These are phyloP conservation scores for Xylaria palmicola DNA, from an alignment of 495 filamentous ascomycete species.

Conservation along the genomic window DNA sequence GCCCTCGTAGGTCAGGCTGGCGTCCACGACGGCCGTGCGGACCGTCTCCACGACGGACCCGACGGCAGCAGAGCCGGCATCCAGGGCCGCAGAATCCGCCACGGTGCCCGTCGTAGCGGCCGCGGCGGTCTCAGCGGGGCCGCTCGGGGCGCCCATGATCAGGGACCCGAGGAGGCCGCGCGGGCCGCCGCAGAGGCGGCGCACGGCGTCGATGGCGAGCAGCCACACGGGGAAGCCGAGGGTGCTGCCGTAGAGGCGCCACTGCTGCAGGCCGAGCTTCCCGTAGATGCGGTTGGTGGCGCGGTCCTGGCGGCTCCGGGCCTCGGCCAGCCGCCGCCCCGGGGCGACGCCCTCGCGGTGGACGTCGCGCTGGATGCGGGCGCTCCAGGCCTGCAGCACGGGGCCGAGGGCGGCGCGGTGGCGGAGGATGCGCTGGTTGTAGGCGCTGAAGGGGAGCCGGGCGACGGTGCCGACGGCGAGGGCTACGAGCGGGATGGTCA, in stretches of 20 bases:
- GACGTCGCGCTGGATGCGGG: conserved; percentile 31
- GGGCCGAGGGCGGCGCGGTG: conserved; percentile 49
- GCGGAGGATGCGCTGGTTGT: conserved; percentile 42
- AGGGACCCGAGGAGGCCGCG: conserved; percentile 52
- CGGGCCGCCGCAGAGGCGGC: conserved; percentile 60
- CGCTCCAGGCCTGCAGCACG: conserved; percentile 50
- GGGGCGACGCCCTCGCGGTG: conserved; percentile 11
- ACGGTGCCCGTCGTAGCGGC: background rate
- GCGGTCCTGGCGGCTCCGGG: conserved; percentile 25
- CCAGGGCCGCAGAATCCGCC: background rate
- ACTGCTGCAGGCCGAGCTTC: conserved; percentile 49
- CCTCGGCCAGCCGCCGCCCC: conserved; percentile 15
- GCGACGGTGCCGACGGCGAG: conserved; percentile 58
- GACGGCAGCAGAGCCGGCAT: background rate
- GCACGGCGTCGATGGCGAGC: conserved; percentile 62
- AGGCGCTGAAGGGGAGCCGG: conserved; percentile 60
- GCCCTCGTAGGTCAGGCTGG: conserved; percentile 64
- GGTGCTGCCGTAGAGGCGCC: conserved; percentile 47
- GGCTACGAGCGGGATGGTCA: conserved; percentile 69
- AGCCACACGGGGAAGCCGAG: conserved; percentile 68
- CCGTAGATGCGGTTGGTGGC: conserved; percentile 41
- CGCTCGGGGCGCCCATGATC: conserved; percentile 18
- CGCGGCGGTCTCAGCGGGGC: conserved; percentile 9
- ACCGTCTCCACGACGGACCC: conserved; percentile 3
- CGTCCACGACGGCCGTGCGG: conserved; percentile 40